Evolutionary conservation across 495 filamentous ascomycete genomes (phyloP).

Genomic region (Aspergillus indologenus): DNA sequence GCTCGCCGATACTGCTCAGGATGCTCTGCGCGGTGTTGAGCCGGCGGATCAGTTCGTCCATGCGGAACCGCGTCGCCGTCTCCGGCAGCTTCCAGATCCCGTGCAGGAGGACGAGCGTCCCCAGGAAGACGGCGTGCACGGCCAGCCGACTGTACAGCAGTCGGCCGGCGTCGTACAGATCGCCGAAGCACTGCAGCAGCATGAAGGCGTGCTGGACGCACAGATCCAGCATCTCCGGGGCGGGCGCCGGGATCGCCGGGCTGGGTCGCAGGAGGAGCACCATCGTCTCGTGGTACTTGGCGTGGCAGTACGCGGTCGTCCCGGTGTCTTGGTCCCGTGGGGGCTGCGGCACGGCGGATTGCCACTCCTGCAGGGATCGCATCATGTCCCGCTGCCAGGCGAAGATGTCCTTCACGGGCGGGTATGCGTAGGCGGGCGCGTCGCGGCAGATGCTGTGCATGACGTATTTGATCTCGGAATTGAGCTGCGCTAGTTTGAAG

Average conservation of each 20-base stretch:
- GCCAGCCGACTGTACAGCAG: slow-evolving; percentile 40
- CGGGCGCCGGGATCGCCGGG: slow-evolving; percentile 40
- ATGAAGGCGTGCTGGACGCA: slow-evolving; percentile 40
- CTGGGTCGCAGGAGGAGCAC: slow-evolving; percentile 43
- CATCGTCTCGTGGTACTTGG: slow-evolving; percentile 44
- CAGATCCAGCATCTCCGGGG: slow-evolving; percentile 28
- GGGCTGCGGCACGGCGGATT: slow-evolving; percentile 25
- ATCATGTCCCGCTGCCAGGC: slow-evolving; percentile 42
- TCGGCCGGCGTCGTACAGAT: slow-evolving; percentile 33
- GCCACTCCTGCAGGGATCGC: slow-evolving; percentile 31
- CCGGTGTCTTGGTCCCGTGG: slow-evolving; percentile 16
- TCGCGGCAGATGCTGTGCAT: slow-evolving; percentile 43
- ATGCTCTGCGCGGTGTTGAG: slow-evolving; percentile 39
- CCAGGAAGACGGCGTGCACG: slow-evolving; percentile 42
- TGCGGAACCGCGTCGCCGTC: slow-evolving; percentile 31
- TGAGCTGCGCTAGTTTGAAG: slow-evolving; percentile 39
- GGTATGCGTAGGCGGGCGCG: slow-evolving; percentile 38
- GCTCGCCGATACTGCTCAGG: slow-evolving; percentile 46
- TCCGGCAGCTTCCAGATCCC: slow-evolving; percentile 39
- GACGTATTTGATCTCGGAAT: slow-evolving; percentile 50
- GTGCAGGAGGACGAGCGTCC: slow-evolving; percentile 42
- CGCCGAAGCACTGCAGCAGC: slow-evolving; percentile 32
- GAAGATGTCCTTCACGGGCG: slow-evolving; percentile 35
- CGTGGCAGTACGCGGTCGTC: slow-evolving; percentile 29
- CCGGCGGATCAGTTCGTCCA: slow-evolving; percentile 37